A percentile compares a stretch with the other conserved stretches of the same genome.
phyloP scores from a whole-genome alignment of 2,329 filamentous ascomycete species.

The Ophiocordyceps polyrhachis-furcata region DNA sequence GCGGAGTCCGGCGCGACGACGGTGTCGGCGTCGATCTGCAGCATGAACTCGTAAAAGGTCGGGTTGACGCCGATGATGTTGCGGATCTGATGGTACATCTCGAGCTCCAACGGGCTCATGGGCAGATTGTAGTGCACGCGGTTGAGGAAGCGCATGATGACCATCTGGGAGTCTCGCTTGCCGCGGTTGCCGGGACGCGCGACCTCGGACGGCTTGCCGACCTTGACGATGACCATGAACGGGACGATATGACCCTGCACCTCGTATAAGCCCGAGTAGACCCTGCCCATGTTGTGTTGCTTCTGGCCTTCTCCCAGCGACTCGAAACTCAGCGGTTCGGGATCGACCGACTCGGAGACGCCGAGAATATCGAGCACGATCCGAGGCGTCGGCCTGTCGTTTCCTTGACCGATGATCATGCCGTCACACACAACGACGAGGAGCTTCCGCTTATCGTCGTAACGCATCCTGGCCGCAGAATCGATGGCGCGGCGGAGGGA shows the following conservation, averaged over 20 bases:
- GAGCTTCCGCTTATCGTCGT: constrained; percentile 96
- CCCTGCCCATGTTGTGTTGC: constrained; percentile 98
- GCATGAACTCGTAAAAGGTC: constrained; percentile 90
- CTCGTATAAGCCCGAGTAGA: constrained; percentile 95
- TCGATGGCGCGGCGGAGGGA: constrained; percentile 93
- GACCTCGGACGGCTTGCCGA: constrained; percentile 94
- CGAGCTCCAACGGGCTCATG: constrained; percentile 91
- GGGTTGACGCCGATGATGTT: constrained; percentile 99
- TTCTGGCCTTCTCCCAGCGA: constrained; percentile 88
- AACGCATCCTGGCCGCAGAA: constrained; percentile 84
- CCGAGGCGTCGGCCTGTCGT: constrained; percentile 83
- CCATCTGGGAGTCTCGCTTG: constrained; percentile 98
- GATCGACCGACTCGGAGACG: constrained; percentile 82
- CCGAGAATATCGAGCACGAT: constrained; percentile 96
- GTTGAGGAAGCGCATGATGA: constrained; percentile 98
- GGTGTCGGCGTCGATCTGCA: constrained; percentile 96
- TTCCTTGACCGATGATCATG: constrained; percentile 98
- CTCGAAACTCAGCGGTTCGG: constrained; percentile 91
- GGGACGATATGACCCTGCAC: constrained; percentile 96
- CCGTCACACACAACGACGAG: constrained; percentile 86
- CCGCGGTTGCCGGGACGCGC: constrained; percentile 90
- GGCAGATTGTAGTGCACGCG: constrained; percentile 92
- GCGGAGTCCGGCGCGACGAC: constrained; percentile 79
- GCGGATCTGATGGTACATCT: constrained; percentile 96
- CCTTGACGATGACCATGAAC: constrained; percentile 91